These are phyloP conservation scores for Trypanosoma theileri DNA, from an alignment of 208 protist genomes.

Conservation along the genomic window DNA sequence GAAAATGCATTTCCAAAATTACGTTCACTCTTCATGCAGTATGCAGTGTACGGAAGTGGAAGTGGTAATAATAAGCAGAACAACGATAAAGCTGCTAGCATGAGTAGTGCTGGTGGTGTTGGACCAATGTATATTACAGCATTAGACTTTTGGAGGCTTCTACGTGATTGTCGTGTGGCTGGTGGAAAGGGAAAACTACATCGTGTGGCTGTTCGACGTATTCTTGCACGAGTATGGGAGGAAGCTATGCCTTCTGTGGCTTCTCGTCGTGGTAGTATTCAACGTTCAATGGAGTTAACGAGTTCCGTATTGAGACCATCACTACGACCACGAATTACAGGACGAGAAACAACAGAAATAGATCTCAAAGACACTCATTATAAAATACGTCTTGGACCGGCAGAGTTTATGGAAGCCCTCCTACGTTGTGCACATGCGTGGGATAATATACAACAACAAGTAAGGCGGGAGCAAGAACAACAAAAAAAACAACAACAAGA, in stretches of 20 bases:
- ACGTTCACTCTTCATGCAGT: slow-evolving; percentile 49
- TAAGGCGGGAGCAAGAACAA: too few relatives aligned
- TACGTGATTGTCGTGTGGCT: slow-evolving; percentile 55
- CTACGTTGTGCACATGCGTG: slow-evolving; percentile 69
- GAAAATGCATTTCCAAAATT: slow-evolving; percentile 54
- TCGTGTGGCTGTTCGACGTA: slow-evolving; percentile 55
- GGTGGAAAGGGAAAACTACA: slow-evolving; percentile 54
- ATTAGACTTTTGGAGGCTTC: slow-evolving; percentile 59
- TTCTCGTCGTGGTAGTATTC: background rate
- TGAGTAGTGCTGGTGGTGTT: background rate
- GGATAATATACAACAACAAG: slow-evolving; percentile 44
- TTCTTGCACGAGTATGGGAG: slow-evolving; percentile 56
- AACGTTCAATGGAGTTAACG: background rate
- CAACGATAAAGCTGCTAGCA: background rate
- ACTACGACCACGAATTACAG: slow-evolving; percentile 4
- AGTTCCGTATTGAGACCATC: background rate
- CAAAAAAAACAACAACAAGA: slow-evolving; percentile 7
- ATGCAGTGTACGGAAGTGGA: slow-evolving; percentile 29
- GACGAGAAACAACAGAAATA: slow-evolving; percentile 54
- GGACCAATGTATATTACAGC: slow-evolving; percentile 35
- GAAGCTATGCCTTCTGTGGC: background rate
- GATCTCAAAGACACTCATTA: slow-evolving; percentile 56
- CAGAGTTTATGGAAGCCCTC: slow-evolving; percentile 69
- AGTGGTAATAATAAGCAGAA: background rate
- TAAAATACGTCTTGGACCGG: slow-evolving; percentile 49